These are phyloP conservation scores for Apiotrichum gamsii DNA, from an alignment of 1,284 basidiomycete genomes.

Conservation along the genomic window DNA sequence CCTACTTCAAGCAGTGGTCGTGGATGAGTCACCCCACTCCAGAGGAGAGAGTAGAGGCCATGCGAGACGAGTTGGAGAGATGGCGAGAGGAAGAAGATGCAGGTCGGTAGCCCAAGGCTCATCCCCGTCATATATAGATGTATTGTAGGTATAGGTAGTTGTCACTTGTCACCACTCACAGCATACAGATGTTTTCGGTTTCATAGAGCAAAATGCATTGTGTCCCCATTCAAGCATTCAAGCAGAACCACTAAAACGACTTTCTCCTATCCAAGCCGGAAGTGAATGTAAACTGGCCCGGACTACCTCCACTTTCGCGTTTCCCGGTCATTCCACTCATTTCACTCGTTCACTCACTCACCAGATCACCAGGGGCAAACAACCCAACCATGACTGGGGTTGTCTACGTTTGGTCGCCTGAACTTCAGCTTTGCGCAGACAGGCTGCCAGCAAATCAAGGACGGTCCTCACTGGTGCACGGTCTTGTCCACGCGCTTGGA, in stretches of 20 bases:
- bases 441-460: slow-evolving; percentile 73
- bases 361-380: too few relatives aligned
- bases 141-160: too few relatives aligned
- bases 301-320: too few relatives aligned
- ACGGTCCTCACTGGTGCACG: slow-evolving; percentile 73
- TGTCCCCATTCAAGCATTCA: too few relatives aligned
- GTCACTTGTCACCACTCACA: not conserved
- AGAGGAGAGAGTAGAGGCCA: slow-evolving; percentile 55
- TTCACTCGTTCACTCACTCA: too few relatives aligned
- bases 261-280: too few relatives aligned
- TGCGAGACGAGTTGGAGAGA: slow-evolving; percentile 59
- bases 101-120: too few relatives aligned
- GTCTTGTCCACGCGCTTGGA: slow-evolving; percentile 58
- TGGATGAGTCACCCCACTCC: slow-evolving; percentile 57
- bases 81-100: slow-evolving; percentile 50
- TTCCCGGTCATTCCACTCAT: too few relatives aligned
- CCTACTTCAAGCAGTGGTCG: slow-evolving; percentile 41
- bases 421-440: slow-evolving; percentile 31
- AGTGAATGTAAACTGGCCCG: too few relatives aligned
- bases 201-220: too few relatives aligned
- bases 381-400: not conserved
- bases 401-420: slow-evolving; percentile 36
- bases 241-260: too few relatives aligned
- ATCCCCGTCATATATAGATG: too few relatives aligned
- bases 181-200: not conserved